Percentiles rank a stretch among this genome's conserved stretches.
phyloP scores from a whole-genome alignment of 2,329 filamentous ascomycete genomes.

The Oidium heveae region DNA sequence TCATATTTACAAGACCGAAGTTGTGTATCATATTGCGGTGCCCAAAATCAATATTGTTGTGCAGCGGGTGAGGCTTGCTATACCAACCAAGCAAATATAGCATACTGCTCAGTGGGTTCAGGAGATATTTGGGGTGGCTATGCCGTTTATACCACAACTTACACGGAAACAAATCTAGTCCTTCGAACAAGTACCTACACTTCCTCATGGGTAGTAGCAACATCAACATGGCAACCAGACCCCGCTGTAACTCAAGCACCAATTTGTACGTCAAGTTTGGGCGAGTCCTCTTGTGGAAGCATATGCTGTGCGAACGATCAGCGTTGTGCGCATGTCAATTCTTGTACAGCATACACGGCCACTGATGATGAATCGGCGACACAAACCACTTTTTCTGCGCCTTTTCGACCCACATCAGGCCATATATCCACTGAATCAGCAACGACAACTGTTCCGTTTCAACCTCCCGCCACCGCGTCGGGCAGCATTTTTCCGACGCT shows the following conservation, averaged over 20 bases:
- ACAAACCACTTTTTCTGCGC: slow-evolving; percentile 14
- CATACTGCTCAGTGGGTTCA: slow-evolving; percentile 20
- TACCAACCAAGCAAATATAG: slow-evolving; percentile 22
- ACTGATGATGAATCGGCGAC: slow-evolving; percentile 1
- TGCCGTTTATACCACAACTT: slow-evolving; percentile 20
- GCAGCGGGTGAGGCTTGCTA: slow-evolving; percentile 22
- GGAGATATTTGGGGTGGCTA: slow-evolving; percentile 8
- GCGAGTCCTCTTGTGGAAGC: slow-evolving; percentile 35
- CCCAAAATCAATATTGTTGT: slow-evolving; percentile 30
- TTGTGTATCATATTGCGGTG: slow-evolving; percentile 28
- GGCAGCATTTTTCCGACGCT: slow-evolving; percentile 13
- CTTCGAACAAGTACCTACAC: slow-evolving; percentile 34
- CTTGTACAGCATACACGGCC: slow-evolving; percentile 7
- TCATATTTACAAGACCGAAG: slow-evolving; percentile 23
- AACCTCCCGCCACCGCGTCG: slow-evolving; percentile 26
- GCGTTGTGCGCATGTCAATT: slow-evolving; percentile 26
- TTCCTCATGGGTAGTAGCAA: slow-evolving; percentile 19
- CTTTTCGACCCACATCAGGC: slow-evolving; percentile 27
- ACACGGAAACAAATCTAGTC: slow-evolving; percentile 26
- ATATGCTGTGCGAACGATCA: slow-evolving; percentile 49
- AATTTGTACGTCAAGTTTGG: slow-evolving; percentile 25
- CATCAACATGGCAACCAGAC: neutral
- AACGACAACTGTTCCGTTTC: slow-evolving; percentile 20
- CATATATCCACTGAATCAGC: slow-evolving; percentile 23
- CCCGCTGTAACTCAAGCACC: slow-evolving; percentile 13